Conservation (phyloP, 2,329 filamentous ascomycete genomes). For the Aspergillus neoniger region DNA sequence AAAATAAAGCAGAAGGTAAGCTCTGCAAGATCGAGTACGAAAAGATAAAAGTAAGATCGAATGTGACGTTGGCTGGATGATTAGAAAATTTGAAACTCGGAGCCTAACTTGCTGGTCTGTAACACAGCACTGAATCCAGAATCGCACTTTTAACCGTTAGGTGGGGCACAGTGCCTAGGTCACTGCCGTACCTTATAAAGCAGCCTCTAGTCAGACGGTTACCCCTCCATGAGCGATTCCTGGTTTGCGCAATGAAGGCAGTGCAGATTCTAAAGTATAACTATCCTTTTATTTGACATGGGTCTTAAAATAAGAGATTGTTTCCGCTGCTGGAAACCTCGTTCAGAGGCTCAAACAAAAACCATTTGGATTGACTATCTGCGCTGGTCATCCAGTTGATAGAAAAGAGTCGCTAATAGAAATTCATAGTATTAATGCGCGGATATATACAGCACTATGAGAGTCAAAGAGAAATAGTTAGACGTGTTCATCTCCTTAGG, state of each 20-base stretch:
- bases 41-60: background rate
- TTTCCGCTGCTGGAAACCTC: no score
- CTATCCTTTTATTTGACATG: no score
- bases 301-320: no score
- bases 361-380: no score
- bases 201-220: no score
- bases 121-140: background rate
- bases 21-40: background rate
- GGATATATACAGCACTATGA: constrained; percentile 44
- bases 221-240: no score
- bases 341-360: no score
- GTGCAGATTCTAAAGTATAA: no score
- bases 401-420: background rate
- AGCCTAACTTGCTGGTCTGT: background rate
- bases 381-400: background rate
- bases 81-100: background rate
- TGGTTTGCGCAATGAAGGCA: no score
- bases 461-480: background rate
- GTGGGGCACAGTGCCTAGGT: background rate
- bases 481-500: background rate
- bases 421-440: constrained; percentile 26
- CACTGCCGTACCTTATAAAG: background rate
- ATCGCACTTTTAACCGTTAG: background rate
- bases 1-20: background rate
- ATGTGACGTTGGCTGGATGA: background rate